Evolutionary conservation across 2,329 filamentous ascomycete species (phyloP), one percentile per base, ranked within the genome.

Genomic region (Tympanopsis confertula): DNA sequence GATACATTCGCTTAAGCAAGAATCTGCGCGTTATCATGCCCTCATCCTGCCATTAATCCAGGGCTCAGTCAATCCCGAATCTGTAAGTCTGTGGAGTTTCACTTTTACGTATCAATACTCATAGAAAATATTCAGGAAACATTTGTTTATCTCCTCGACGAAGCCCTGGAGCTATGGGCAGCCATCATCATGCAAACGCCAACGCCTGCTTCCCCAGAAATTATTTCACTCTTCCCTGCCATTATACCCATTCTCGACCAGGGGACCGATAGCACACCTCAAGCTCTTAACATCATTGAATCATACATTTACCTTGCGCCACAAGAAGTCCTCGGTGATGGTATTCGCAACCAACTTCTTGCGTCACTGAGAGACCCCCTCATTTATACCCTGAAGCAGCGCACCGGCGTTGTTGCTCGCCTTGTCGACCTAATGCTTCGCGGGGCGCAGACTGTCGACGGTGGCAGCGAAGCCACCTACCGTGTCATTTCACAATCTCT

Each of bases 121-220:
- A n/a, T n/a, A n/a, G n/a, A n/a, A n/a, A n/a, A n/a, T n/a, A n/a
- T n/a, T 7, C 15, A 33, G 30, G 30, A 33, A 39, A 65, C 65
- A 5, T 61, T 68, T 36, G 58, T 78, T 5, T 81, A 80, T 48
- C 65, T 82, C 5, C 61, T 81, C 5, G 77, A 82, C 45, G 78
- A 82, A 48, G 75, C 77, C 1, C 59, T 82, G 13, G 78, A 82
- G 28, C 66, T 82, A 2, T 82, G 76, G 76, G 59, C 64, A 5
- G 68, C 73, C 3, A 71, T 82, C 5, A 49, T 70, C 12, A 53
- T 56, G 35, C 59, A 67, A 40, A 66, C 65, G 3, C 63, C 66
- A 3, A 51, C 58, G 3, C 59, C 64, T 3, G 56, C 50, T 1
- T 61, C 66, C 4, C 51, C 57, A 13, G 59, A 65, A 10, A 50